Conservation (phyloP, 1,284 basidiomycete genomes). For the Leccinum subatratum region DNA sequence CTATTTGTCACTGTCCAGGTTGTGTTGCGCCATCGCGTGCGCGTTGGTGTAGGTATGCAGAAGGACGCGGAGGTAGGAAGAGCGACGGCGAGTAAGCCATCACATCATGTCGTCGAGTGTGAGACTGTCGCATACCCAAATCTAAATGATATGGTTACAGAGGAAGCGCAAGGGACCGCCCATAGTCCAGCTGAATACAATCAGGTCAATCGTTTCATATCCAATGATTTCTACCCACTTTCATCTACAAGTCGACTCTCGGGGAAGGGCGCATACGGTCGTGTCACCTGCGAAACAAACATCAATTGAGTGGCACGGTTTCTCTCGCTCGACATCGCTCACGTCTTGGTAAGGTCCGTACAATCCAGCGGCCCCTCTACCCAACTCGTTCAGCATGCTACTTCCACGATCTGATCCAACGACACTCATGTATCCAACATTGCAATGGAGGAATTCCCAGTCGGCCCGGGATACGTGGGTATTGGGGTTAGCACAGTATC, state of each 20-base stretch:
- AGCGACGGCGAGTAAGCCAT: no score
- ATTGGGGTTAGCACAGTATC: constrained; percentile 50
- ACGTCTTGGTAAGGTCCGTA: constrained; percentile 81
- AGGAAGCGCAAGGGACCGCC: constrained; percentile 76
- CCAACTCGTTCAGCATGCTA: constrained; percentile 8
- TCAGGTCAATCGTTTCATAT: constrained; percentile 8
- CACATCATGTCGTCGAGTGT: no score
- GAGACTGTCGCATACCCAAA: constrained; percentile 53
- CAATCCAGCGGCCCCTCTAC: constrained; percentile 72
- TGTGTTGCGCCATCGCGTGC: no score
- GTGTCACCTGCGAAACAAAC: constrained; percentile 50
- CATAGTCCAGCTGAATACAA: constrained; percentile 60
- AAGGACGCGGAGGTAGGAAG: no score
- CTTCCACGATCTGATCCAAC: constrained; percentile 1
- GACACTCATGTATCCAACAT: constrained; percentile 67
- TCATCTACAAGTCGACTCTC: constrained; percentile 68
- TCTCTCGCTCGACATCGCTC: constrained; percentile 21
- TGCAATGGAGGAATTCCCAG: constrained; percentile 59
- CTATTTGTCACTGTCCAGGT: no score
- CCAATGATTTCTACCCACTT: constrained; percentile 32
- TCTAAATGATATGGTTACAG: constrained; percentile 62
- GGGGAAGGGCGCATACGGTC: constrained; percentile 59
- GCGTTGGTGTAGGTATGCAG: no score
- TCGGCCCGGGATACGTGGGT: constrained; percentile 64
- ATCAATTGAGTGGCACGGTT: constrained; percentile 6